These are phyloP conservation scores for Diaporthe eres DNA, from an alignment of 2,329 filamentous ascomycete genomes.

Conservation along the genomic window DNA sequence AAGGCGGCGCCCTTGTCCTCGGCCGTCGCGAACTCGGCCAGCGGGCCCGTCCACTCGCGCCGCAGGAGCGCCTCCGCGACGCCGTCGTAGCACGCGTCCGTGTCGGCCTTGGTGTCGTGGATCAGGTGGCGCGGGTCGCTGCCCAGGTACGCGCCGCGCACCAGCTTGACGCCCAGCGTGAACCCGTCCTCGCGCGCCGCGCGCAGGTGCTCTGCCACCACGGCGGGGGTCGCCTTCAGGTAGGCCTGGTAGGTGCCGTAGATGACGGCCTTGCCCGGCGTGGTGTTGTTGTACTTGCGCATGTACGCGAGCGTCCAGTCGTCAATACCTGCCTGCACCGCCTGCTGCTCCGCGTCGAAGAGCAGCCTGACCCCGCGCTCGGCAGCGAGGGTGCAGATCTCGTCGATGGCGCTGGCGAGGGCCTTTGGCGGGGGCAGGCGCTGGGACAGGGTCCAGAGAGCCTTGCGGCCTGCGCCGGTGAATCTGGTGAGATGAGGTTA, in stretches of 20 bases:
- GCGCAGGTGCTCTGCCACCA: conserved; percentile 72
- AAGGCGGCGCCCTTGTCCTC: conserved; percentile 57
- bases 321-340: conserved; percentile 84
- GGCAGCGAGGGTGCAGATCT: conserved; percentile 80
- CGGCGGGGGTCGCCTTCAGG: conserved; percentile 72
- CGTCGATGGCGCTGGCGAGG: conserved; percentile 78
- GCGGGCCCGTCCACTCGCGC: conserved; percentile 69
- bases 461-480: conserved; percentile 84
- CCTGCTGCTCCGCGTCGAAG: conserved; percentile 88
- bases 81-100: conserved; percentile 80
- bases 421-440: conserved; percentile 73
- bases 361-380: conserved; percentile 80
- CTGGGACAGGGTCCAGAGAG: conserved; percentile 75
- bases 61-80: conserved; percentile 78
- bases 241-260: conserved; percentile 88
- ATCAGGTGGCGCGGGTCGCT: conserved; percentile 79
- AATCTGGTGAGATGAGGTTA: conserved; percentile 60
- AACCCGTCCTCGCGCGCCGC: conserved; percentile 72
- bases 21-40: conserved; percentile 57
- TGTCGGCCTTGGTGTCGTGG: conserved; percentile 79
- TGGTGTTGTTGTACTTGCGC: conserved; percentile 77
- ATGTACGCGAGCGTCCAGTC: conserved; percentile 85
- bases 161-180: conserved; percentile 80
- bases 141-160: conserved; percentile 81
- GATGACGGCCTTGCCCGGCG: conserved; percentile 73